Base-by-base conservation (phyloP, 345 rosid genomes). In the Salix dunnii region DNA sequence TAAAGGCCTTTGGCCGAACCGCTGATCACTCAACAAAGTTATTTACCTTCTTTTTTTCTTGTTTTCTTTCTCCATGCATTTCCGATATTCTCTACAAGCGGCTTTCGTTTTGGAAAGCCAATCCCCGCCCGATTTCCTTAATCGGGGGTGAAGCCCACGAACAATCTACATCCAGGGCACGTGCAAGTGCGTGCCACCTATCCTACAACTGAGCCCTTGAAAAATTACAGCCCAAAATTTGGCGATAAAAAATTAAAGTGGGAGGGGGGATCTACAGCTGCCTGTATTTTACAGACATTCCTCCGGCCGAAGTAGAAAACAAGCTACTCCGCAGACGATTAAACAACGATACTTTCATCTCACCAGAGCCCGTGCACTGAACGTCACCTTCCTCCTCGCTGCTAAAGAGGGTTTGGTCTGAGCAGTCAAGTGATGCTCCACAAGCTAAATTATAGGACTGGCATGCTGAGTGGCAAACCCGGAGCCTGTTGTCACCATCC, bases 391-490 rank as follows among this genome's bases (percentile, higher is more conserved):
- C 99, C 58, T 89, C 93, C 48, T 81, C 90, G 1, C 90, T 86
- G 75, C 99, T 92, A 85, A 96, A 96, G 16, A 96, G 98, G 58
- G 99, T 94, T 84, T 92, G 92, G 82, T 96, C 99, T 3, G 92
- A 83, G 86, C 99, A 96, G 86, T 96, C 99, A 3, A 96, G 90
- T 3, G 99, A 91, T 69, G 99, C 99, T 60, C 99, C 98, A 77
- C 99, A 96, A 0, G 97, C 99, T 74, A 79, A 82, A 68, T 96
- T 96, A 74, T 96, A 96, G 0, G 99, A 92, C 67, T 90, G 89
- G 36, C 99, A 96, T 25, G 99, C 99, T 64, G 98, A 91, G 82
- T 91, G 89, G 79, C 98, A 96, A 43, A 96, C 98, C 30, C 99
- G 87, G 16, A 94, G 90, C 83, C 99, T 86, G 83, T 96, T 90